Conservation (phyloP, 805 yeast species). For the Suhomyces sp. region DNA sequence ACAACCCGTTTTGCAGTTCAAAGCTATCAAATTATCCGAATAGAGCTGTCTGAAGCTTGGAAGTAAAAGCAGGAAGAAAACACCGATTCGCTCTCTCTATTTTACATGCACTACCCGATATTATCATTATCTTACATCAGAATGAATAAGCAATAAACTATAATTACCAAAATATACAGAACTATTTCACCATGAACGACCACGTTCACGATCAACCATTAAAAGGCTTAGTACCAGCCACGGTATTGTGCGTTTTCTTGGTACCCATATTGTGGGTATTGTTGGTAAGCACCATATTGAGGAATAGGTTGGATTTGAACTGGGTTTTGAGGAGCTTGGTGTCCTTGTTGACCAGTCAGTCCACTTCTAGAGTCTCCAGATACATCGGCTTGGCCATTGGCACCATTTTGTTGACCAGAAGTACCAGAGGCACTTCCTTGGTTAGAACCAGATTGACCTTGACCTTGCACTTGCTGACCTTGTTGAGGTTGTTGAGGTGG, state of each 20-base stretch:
- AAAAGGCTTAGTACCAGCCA: conserved; percentile 39
- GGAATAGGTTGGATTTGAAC: conserved; percentile 42
- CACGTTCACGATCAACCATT: no score
- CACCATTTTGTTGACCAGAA: conserved; percentile 14
- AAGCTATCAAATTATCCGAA: no score
- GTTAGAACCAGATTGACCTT: conserved; percentile 18
- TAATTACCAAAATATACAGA: no score
- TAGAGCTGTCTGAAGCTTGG: no score
- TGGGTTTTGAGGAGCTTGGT: conserved; percentile 26
- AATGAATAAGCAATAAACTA: no score
- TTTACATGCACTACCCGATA: no score
- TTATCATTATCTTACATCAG: no score
- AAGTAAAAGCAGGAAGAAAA: no score
- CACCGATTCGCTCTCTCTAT: no score
- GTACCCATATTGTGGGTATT: conserved; percentile 48
- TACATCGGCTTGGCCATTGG: conserved; percentile 11
- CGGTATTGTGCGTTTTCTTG: conserved; percentile 44
- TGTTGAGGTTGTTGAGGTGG: conserved; percentile 28
- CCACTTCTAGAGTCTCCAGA: conserved; percentile 13
- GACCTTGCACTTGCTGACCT: conserved; percentile 20
- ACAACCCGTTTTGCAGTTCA: no score
- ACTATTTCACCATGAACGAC: no score
- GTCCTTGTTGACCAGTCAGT: conserved; percentile 19
- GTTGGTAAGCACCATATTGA: conserved; percentile 47
- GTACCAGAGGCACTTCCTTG: conserved; percentile 13